A percentile compares a stretch with the other conserved stretches of the same genome.
These are phyloP conservation scores for Ustilago nuda DNA, from an alignment of 1,284 basidiomycete genomes.

Conservation along the genomic window DNA sequence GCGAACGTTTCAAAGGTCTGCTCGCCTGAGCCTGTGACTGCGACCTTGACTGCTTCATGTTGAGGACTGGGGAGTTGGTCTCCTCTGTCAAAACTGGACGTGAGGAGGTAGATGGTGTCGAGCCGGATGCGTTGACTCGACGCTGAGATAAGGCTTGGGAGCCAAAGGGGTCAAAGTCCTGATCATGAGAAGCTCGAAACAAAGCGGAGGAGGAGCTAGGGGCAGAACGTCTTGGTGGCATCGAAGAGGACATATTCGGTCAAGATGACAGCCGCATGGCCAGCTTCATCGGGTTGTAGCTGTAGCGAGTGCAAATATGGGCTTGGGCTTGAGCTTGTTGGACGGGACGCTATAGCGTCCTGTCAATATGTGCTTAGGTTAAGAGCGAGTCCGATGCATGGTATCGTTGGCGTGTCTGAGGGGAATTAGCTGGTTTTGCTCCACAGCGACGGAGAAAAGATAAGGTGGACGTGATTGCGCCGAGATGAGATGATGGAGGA, in stretches of 20 bases:
- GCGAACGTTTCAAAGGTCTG: slow-evolving; percentile 30
- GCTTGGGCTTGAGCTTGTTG: not conserved
- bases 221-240: slow-evolving; percentile 15
- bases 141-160: slow-evolving; percentile 12
- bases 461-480: not conserved
- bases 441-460: no score
- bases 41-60: slow-evolving; percentile 29
- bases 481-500: not conserved
- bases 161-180: slow-evolving; percentile 38
- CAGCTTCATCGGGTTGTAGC: not conserved
- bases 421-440: no score
- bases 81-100: slow-evolving; percentile 27
- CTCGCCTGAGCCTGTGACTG: slow-evolving; percentile 15
- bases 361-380: not conserved
- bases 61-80: slow-evolving; percentile 14
- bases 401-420: not conserved
- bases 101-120: not conserved
- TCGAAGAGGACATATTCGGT: slow-evolving; percentile 18
- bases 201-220: slow-evolving; percentile 8
- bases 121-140: not conserved
- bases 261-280: slow-evolving; percentile 17
- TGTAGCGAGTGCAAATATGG: not conserved
- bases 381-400: not conserved
- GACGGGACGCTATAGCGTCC: not conserved
- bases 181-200: slow-evolving; percentile 30